Evolutionary conservation across 345 rosid species (phyloP).

Genomic region (Camelina hispida): DNA sequence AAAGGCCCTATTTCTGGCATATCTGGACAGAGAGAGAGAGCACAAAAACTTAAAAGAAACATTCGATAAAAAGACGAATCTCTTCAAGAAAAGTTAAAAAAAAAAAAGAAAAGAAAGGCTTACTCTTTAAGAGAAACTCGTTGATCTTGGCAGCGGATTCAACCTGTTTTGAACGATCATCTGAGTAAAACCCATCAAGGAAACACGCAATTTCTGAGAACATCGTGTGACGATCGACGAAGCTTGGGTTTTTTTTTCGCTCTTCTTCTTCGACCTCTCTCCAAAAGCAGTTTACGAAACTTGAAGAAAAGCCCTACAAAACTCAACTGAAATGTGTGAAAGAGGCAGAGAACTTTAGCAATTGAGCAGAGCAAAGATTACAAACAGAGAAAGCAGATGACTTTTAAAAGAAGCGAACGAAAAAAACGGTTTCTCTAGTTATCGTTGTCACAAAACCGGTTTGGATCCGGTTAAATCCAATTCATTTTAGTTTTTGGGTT

Average conservation of each 20-base stretch:
- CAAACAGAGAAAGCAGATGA: background rate
- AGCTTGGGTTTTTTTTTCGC: background rate
- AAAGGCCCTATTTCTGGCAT: background rate
- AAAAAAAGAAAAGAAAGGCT: background rate
- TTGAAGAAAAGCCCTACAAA: slow-evolving; percentile 2
- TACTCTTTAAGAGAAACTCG: background rate
- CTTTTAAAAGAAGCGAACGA: background rate
- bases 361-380: background rate
- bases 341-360: background rate
- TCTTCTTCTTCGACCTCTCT: background rate
- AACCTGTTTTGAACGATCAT: background rate
- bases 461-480: background rate
- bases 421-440: background rate
- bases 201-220: background rate
- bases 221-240: background rate
- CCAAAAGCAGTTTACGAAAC: background rate
- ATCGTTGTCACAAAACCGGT: background rate
- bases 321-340: background rate
- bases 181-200: background rate
- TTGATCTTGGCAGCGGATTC: background rate
- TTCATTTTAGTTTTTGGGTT: too few species aligned
- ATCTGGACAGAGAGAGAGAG: background rate
- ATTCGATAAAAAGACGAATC: background rate
- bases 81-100: background rate
- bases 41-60: background rate